These are phyloP conservation scores for Selaginella tamariscina DNA, from an alignment of 75 land plant species.

Conservation along the genomic window DNA sequence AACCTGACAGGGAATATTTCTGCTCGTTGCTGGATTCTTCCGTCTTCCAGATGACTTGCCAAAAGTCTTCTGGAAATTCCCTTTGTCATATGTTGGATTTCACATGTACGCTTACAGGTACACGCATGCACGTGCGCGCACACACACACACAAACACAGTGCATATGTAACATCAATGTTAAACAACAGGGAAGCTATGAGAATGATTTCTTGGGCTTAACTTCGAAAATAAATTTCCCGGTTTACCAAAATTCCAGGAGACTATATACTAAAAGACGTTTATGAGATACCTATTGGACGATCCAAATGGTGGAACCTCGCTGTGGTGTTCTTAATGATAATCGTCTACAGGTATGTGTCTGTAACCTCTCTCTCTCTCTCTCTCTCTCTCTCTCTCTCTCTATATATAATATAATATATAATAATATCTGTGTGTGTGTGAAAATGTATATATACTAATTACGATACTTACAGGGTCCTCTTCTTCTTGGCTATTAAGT, in stretches of 20 bases:
- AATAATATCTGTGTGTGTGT: no score
- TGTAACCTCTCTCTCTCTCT: no score
- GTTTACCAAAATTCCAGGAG: constrained; percentile 12
- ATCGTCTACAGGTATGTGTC: no score
- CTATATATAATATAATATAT: no score
- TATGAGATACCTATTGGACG: constrained; percentile 2
- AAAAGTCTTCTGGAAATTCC: constrained; percentile 57
- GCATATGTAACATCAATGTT: no score
- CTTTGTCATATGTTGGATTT: constrained; percentile 47
- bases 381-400: no score
- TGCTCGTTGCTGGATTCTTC: constrained; percentile 58
- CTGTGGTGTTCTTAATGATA: neutral
- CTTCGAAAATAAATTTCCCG: constrained; percentile 24
- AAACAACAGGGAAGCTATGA: constrained; percentile 31
- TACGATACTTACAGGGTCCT: no score
- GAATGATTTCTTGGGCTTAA: constrained; percentile 48
- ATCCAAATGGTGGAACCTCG: constrained; percentile 13
- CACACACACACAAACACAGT: no score
- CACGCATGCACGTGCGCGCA: neutral
- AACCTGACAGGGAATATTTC: constrained; percentile 38
- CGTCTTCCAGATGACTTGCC: constrained; percentile 58
- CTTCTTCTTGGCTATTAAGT: neutral
- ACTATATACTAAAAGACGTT: neutral
- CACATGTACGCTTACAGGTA: constrained; percentile 54
- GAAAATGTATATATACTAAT: no score